Evolutionary conservation across 208 protist species (phyloP).

Genomic region (Trypanosoma theileri): DNA sequence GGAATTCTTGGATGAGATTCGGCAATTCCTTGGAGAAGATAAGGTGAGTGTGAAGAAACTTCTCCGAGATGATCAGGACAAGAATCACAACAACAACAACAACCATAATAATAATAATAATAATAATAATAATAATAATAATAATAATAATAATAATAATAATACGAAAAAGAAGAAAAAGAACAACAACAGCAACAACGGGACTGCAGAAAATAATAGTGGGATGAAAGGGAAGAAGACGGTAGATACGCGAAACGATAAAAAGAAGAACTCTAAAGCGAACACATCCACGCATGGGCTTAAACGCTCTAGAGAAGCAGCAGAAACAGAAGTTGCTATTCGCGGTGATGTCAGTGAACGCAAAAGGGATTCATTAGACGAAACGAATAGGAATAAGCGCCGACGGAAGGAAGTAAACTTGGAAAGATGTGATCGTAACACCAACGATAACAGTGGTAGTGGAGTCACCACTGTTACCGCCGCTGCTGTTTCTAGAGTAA

Average conservation of each 20-base stretch:
- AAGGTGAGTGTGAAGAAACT: slow-evolving; percentile 23
- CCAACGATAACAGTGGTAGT: too few species aligned
- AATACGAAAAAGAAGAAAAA: slow-evolving; percentile 8
- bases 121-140: background rate
- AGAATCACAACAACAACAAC: background rate
- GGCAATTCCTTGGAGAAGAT: slow-evolving; percentile 56
- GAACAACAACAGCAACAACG: background rate
- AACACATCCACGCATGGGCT: background rate
- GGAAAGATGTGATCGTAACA: too few species aligned
- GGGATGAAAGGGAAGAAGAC: too few species aligned
- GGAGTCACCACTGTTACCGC: too few species aligned
- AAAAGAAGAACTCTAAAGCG: background rate
- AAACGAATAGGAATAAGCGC: slow-evolving; percentile 9
- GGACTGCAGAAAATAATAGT: background rate
- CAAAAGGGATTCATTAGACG: background rate
- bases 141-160: slow-evolving; percentile 4
- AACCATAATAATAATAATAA: background rate
- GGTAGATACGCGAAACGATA: too few species aligned
- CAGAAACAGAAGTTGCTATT: background rate
- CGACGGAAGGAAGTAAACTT: background rate
- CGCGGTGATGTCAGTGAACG: background rate
- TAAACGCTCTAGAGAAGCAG: slow-evolving; percentile 4
- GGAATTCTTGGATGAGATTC: slow-evolving; percentile 44
- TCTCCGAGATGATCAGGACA: slow-evolving; percentile 11
- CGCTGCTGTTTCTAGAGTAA: too few species aligned